A percentile compares a stretch with the other conserved stretches of the same genome.
phyloP scores from a whole-genome alignment of 2,329 filamentous ascomycete genomes.

The Colletotrichum sp. region DNA sequence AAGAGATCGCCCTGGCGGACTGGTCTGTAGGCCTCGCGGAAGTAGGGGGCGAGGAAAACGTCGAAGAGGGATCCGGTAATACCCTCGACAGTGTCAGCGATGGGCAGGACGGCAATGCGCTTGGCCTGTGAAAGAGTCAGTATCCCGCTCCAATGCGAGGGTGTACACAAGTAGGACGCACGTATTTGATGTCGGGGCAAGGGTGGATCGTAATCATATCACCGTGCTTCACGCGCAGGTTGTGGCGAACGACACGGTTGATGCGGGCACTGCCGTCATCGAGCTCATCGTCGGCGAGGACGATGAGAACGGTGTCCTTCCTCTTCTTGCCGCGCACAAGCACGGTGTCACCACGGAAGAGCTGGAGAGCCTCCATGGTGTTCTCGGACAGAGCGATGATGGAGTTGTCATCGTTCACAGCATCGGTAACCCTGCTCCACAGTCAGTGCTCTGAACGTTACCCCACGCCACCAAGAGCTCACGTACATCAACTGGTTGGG shows the following conservation, averaged over 20 bases:
- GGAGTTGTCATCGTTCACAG: conserved; percentile 99
- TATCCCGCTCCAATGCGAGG: conserved; percentile 20
- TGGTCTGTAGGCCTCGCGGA: conserved; percentile 97
- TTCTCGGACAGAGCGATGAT: conserved; percentile 98
- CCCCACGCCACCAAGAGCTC: conserved; percentile 2
- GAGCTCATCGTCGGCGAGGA: conserved; percentile 95
- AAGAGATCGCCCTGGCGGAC: conserved; percentile 98
- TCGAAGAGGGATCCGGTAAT: conserved; percentile 98
- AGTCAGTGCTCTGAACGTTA: conserved; percentile 4
- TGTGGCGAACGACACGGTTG: conserved; percentile 98
- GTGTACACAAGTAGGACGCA: conserved; percentile 54
- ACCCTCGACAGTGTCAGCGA: conserved; percentile 97
- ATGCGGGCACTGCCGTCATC: conserved; percentile 97
- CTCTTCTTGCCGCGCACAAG: conserved; percentile 99
- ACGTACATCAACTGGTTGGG: conserved; percentile 96
- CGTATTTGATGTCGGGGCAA: conserved; percentile 99
- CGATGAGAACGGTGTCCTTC: conserved; percentile 98
- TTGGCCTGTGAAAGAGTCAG: conserved; percentile 72
- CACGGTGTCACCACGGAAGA: conserved; percentile 98
- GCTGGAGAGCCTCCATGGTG: conserved; percentile 97
- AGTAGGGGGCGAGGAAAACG: conserved; percentile 98
- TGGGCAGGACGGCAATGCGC: conserved; percentile 96
- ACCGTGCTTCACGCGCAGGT: conserved; percentile 97
- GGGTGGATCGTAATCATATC: conserved; percentile 97
- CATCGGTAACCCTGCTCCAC: conserved; percentile 85